Base-by-base conservation (phyloP, 768 basidiomycete genomes). In the Panaeolus papilionaceus region DNA sequence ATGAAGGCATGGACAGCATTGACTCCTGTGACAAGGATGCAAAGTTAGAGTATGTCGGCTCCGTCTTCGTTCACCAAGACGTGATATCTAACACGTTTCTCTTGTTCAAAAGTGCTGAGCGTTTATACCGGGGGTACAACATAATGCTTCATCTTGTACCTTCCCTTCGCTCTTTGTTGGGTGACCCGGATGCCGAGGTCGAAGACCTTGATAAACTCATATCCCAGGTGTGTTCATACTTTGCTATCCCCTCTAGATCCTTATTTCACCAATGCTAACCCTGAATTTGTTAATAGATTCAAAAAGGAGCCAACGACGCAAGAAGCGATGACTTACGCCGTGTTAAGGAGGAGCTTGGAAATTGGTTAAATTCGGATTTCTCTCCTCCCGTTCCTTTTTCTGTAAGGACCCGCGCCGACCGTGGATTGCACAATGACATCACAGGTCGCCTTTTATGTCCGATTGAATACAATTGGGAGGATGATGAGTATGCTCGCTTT, bases 401-500 rank as follows among this genome's bases (percentile, higher is more conserved):
- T 39, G 8, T 62, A 33, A 67, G 66, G 64, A 39, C 44, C 40
- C 68, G 66, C 33, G 69, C 62, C 14, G 66, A 67, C 38, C 70
- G 72, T 38, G 73, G 73, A 7, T 61, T 74, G 72, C 70, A 23
- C 23, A 23, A 23, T 23, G 23, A 23, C 23, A 23, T 23, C 23
- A 23, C 23, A 23, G 23, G 23, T 11, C 16, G 51, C 38, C 62
- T 72, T 38, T 64, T 73, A 3, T 74, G 72, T 54, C 70, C 73
- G 5, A 65, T 67, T 61, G 72, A 73, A 51, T 68, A 38, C 62
- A 47, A 69, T 37, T 74, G 73, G 73, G 67, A 62, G 61, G 66
- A 74, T 37, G n/a, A 28, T 6, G 54, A 62, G 72, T 74, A 63
- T 26, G 51, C 61, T 40, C n/a, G 61, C 64, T 44, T 7, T 39